phyloP scores from a whole-genome alignment of 208 protist species.

The Crithidia bombi region DNA sequence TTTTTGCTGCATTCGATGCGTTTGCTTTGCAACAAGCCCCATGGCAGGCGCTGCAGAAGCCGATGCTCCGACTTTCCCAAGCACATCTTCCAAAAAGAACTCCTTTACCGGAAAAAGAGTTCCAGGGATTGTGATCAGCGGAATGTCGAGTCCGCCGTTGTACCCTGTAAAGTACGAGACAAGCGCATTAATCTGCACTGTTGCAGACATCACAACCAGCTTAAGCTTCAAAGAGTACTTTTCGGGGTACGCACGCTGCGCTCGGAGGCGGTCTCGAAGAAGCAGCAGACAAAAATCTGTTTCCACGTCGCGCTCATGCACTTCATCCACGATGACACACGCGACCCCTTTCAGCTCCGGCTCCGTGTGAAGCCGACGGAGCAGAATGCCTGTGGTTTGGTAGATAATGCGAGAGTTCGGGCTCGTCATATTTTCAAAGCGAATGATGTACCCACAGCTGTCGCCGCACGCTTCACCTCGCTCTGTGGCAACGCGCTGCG shows the following conservation, averaged over 20 bases:
- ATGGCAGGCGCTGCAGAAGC: slow-evolving; percentile 44
- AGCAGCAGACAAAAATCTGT: slow-evolving; percentile 86
- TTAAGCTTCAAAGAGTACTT: slow-evolving; percentile 79
- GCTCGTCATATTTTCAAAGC: slow-evolving; percentile 85
- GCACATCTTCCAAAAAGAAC: slow-evolving; percentile 88
- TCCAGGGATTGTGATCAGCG: slow-evolving; percentile 84
- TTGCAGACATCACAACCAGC: slow-evolving; percentile 98
- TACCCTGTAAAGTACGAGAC: slow-evolving; percentile 65
- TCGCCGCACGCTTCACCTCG: slow-evolving; percentile 82
- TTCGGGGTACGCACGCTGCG: slow-evolving; percentile 50
- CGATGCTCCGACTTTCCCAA: slow-evolving; percentile 47
- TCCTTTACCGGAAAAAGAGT: slow-evolving; percentile 85
- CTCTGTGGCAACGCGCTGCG: slow-evolving; percentile 88
- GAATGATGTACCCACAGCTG: slow-evolving; percentile 90
- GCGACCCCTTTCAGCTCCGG: slow-evolving; percentile 79
- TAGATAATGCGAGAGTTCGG: slow-evolving; percentile 96
- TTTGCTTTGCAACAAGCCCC: slow-evolving; percentile 23
- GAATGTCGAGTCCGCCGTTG: slow-evolving; percentile 36
- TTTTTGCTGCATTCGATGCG: slow-evolving; percentile 4
- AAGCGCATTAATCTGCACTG: slow-evolving; percentile 76
- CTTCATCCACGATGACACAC: slow-evolving; percentile 90
- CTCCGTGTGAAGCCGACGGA: slow-evolving; percentile 96
- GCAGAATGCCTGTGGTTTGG: slow-evolving; percentile 98
- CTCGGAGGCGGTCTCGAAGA: slow-evolving; percentile 65
- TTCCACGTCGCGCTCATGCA: slow-evolving; percentile 88